Evolutionary conservation across 139 green algal species (phyloP), one percentile per base, ranked within the genome.

Genomic region (Spirogloea muscicola): DNA sequence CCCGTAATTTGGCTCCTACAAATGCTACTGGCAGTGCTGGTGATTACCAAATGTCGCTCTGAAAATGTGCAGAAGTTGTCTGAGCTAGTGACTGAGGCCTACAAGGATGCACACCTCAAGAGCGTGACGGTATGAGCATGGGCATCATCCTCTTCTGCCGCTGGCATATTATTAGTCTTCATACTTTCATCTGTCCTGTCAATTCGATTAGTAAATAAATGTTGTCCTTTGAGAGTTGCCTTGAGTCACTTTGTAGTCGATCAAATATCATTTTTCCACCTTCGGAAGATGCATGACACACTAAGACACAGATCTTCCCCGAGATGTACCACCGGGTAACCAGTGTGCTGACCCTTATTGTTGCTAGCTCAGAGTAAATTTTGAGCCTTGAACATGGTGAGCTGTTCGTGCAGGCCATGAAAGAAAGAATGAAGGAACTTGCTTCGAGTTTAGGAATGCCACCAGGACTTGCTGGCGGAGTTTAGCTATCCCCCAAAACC

Each of bases 81-180:
- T 4, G 44, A 52, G 27, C 81, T 91, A 2, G 72, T 95, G 7
- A 91, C 82, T 3, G 73, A 88, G 43, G 92, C 92, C 2, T 95
- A 95, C 91, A 84, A 88, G 60, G 92, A 97, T 38, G 87, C 91
- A 0, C 92, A 97, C 76, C 61, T 52, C 2, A 97, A 96, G 86
- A 91, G 83, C 40, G 68, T 81, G 6, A 25, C 39, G 73, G 73
- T 76, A 33, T 33, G 68, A 25, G 43, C 40, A 9, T 65, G 42
- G 10, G 16, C 5, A 3, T 13, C 1, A 10, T 27, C 25, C 3
- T 4, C 6, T 72, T 39, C 27, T 58, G 38, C 33, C 7, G 10
- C n/a, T n/a, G n/a, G 13, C 31, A 2, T 37, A 4, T 5, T 37
- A 21, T 37, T 68, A n/a, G 62, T 27, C 41, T 71, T 4, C 29